phyloP scores from a whole-genome alignment of 2,329 filamentous ascomycete species.

The Trichophaea hybrida region DNA sequence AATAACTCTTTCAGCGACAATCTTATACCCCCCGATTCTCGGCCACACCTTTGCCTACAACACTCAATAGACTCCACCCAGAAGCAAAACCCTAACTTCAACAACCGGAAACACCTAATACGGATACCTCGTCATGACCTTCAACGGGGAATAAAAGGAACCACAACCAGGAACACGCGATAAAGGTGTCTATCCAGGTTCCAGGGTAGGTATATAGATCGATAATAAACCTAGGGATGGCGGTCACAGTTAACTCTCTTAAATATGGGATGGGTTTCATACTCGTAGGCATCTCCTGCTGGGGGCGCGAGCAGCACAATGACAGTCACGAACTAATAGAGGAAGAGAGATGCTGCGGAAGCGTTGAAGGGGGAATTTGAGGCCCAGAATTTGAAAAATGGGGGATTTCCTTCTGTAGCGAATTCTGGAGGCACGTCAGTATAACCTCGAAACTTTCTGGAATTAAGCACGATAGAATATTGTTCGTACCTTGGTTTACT shows the following conservation, averaged over 20 bases:
- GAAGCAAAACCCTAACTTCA: conserved; percentile 38
- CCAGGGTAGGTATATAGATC: conserved; percentile 43
- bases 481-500: conserved; percentile 36
- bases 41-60: conserved; percentile 41
- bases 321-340: conserved; percentile 52
- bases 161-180: conserved; percentile 40
- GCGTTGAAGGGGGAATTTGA: conserved; percentile 54
- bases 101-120: conserved; percentile 45
- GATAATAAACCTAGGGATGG: conserved; percentile 32
- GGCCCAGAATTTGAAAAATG: conserved; percentile 52
- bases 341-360: conserved; percentile 45
- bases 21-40: conserved; percentile 37
- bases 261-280: conserved; percentile 38
- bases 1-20: conserved; percentile 35
- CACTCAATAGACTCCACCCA: conserved; percentile 41
- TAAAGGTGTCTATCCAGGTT: conserved; percentile 41
- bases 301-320: conserved; percentile 53
- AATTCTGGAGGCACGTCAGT: conserved; percentile 35
- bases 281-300: conserved; percentile 54
- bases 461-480: too few relatives aligned
- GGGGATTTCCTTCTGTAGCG: conserved; percentile 54
- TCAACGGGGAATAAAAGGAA: conserved; percentile 44
- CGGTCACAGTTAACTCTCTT: neutral
- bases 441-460: neutral
- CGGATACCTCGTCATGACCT: conserved; percentile 39